A percentile compares a stretch with the other conserved stretches of the same genome.
Evolutionary conservation across 2,329 filamentous ascomycete species (phyloP).

Genomic region (Talaromyces piceae): DNA sequence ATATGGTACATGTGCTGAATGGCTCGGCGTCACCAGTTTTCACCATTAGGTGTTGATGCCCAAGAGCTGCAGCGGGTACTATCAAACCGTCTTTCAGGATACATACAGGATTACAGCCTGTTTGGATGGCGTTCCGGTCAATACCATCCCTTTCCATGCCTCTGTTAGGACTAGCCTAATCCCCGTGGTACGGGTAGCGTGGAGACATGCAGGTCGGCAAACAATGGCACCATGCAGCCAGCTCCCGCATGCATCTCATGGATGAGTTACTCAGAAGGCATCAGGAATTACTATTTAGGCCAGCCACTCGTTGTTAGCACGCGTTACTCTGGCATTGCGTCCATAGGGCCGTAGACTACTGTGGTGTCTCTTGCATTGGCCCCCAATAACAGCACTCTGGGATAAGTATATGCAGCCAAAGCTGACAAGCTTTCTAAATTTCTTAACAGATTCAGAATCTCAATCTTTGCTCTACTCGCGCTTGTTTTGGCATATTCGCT

Average conservation of each 20-base stretch:
- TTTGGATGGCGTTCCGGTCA: too few relatives aligned
- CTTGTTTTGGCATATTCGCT: not conserved
- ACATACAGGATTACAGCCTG: not conserved
- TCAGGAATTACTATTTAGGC: not conserved
- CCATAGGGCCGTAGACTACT: not conserved
- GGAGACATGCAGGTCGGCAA: not conserved
- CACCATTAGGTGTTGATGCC: conserved; percentile 1
- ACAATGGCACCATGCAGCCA: not conserved
- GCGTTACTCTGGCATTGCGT: not conserved
- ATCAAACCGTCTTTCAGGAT: not conserved
- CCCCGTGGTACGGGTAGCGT: not conserved
- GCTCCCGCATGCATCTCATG: not conserved
- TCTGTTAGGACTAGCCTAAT: not conserved
- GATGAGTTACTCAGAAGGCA: not conserved
- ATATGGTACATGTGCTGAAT: not conserved
- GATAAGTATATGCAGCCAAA: not conserved
- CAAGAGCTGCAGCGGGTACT: not conserved
- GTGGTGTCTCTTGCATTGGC: not conserved
- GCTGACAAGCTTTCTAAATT: not conserved
- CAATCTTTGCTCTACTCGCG: not conserved
- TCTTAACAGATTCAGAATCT: too few relatives aligned
- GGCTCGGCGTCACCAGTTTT: not conserved
- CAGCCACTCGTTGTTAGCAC: not conserved
- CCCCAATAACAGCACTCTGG: not conserved
- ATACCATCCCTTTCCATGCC: not conserved